Conservation (phyloP, 176 grass and related monocot genomes). For the Phyllostachys edulis region DNA sequence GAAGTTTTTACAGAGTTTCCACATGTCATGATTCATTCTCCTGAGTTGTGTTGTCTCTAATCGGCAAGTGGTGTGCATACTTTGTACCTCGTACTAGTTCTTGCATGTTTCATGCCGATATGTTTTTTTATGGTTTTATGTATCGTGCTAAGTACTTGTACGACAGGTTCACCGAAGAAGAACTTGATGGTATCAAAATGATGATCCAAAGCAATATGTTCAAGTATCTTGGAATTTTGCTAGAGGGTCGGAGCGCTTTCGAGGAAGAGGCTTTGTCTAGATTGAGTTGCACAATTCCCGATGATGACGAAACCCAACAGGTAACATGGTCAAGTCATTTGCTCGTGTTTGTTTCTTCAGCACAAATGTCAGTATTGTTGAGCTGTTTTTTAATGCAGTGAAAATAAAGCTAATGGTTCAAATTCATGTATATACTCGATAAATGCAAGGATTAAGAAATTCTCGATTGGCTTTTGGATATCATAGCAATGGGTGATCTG, state of each 20-base stretch:
- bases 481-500: slow-evolving; percentile 92
- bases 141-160: slow-evolving; percentile 82
- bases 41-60: background rate
- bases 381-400: slow-evolving; percentile 45
- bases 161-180: slow-evolving; percentile 65
- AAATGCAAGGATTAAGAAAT: slow-evolving; percentile 86
- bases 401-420: slow-evolving; percentile 42
- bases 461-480: slow-evolving; percentile 99
- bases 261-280: slow-evolving; percentile 84
- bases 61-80: background rate
- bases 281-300: slow-evolving; percentile 17
- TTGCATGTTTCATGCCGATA: slow-evolving; percentile 20
- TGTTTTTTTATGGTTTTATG: slow-evolving; percentile 12
- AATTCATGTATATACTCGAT: slow-evolving; percentile 82
- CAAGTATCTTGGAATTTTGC: slow-evolving; percentile 93
- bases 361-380: background rate
- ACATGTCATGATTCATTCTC: background rate
- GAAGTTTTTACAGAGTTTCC: background rate
- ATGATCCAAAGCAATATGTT: slow-evolving; percentile 99
- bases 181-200: slow-evolving; percentile 84
- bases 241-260: slow-evolving; percentile 90
- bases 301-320: slow-evolving; percentile 36
- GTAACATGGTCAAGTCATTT: slow-evolving; percentile 38
- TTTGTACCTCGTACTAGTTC: background rate
- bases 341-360: background rate